A percentile compares a stretch with the other conserved stretches of the same genome.
Conservation (phyloP, 1,284 basidiomycete genomes). For the Chalciporus piperatoides region DNA sequence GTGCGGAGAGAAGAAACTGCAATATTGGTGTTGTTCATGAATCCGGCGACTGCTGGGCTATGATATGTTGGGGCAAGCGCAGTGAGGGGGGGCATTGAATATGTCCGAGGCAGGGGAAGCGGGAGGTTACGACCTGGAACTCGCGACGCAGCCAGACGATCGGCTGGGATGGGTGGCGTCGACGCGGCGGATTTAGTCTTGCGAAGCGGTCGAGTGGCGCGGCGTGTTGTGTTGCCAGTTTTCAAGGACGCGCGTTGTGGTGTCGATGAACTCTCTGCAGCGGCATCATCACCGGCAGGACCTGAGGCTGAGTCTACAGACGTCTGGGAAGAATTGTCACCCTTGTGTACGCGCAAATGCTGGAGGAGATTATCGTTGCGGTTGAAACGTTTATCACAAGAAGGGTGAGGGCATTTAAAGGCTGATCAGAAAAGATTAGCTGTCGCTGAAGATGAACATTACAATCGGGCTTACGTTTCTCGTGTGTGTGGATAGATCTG, state of each 20-base stretch:
- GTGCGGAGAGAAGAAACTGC: constrained; percentile 37
- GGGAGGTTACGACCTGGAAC: constrained; percentile 30
- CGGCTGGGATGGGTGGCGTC: constrained; percentile 33
- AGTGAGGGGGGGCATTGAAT: constrained; percentile 32
- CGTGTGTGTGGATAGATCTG: constrained; percentile 70
- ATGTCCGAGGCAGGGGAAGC: constrained; percentile 31
- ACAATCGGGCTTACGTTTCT: constrained; percentile 58
- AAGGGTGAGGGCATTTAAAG: constrained; percentile 52
- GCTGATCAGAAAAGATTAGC: constrained; percentile 41
- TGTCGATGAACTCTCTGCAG: constrained; percentile 23
- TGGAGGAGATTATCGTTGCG: constrained; percentile 62
- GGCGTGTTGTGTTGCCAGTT: constrained; percentile 20
- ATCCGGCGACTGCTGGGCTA: constrained; percentile 24
- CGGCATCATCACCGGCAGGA: constrained; percentile 26
- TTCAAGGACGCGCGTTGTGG: constrained; percentile 28
- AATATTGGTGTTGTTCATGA: constrained; percentile 37
- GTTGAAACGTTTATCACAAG: constrained; percentile 58
- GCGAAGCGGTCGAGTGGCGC: constrained; percentile 30
- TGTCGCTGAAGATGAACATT: constrained; percentile 10
- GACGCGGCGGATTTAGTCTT: constrained; percentile 37
- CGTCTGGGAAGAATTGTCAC: constrained; percentile 36
- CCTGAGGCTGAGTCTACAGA: constrained; percentile 32
- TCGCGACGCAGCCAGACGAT: constrained; percentile 34
- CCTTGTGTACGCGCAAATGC: constrained; percentile 57
- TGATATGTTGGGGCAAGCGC: constrained; percentile 31